Evolutionary conservation across 495 filamentous ascomycete species (phyloP).

Genomic region (Penicillium bovifimosum): DNA sequence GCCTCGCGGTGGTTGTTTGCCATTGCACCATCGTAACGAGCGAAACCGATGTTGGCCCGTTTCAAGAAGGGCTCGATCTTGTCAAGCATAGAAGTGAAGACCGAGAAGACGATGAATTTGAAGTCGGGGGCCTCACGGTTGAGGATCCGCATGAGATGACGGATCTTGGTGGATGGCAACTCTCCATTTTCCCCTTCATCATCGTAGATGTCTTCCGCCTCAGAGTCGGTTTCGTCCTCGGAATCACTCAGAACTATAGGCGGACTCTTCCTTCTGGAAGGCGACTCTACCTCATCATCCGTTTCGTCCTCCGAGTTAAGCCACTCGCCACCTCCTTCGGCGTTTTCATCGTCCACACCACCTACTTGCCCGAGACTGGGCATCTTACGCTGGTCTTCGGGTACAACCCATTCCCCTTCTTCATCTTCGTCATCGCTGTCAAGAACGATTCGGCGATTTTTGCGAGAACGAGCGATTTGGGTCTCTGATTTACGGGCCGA

Average conservation of each 20-base stretch:
- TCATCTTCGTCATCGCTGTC: constrained; percentile 68
- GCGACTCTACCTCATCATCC: constrained; percentile 42
- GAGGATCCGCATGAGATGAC: constrained; percentile 73
- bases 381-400: constrained; percentile 51
- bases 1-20: constrained; percentile 88
- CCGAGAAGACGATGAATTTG: constrained; percentile 97
- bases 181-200: constrained; percentile 46
- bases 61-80: constrained; percentile 88
- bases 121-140: constrained; percentile 66
- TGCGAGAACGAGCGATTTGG: constrained; percentile 35
- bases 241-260: constrained; percentile 15
- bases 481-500: constrained; percentile 16
- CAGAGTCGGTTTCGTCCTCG: constrained; percentile 25
- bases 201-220: constrained; percentile 37
- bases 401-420: constrained; percentile 71
- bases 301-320: constrained; percentile 60
- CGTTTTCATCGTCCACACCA: constrained; percentile 76
- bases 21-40: constrained; percentile 95
- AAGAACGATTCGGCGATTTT: constrained; percentile 49
- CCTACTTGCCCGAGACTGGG: constrained; percentile 68
- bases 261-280: constrained; percentile 21
- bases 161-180: constrained; percentile 84
- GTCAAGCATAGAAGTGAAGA: constrained; percentile 97
- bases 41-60: constrained; percentile 64
- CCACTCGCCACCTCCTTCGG: constrained; percentile 78